A percentile compares a stretch with the other conserved stretches of the same genome.
Conservation (phyloP, 306 rosid genomes). For the Begonia fuchsioides region DNA sequence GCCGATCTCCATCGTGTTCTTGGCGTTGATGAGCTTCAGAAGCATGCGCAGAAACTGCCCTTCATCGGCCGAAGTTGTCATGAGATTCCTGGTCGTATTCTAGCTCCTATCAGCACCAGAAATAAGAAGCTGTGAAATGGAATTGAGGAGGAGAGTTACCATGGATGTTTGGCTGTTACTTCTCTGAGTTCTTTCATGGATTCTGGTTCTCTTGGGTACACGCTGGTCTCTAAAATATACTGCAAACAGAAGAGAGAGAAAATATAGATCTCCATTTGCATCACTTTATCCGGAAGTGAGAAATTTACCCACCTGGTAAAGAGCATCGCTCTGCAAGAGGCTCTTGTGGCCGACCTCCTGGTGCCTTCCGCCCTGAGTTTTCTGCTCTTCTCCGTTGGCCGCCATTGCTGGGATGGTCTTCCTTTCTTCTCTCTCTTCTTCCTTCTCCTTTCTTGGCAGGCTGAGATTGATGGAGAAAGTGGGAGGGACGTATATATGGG, state of each 20-base stretch:
- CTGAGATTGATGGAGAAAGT: too few relatives aligned
- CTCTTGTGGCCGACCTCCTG: slow-evolving; percentile 99
- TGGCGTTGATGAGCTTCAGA: slow-evolving; percentile 71
- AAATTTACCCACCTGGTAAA: slow-evolving; percentile 50
- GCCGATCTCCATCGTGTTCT: too few relatives aligned
- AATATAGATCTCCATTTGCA: too few relatives aligned
- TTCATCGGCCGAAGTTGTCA: slow-evolving; percentile 10
- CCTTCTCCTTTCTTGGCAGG: neutral
- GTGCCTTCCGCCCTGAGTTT: slow-evolving; percentile 55
- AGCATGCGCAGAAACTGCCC: slow-evolving; percentile 13
- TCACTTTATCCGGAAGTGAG: neutral
- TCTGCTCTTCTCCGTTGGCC: slow-evolving; percentile 32
- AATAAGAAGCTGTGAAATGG: neutral
- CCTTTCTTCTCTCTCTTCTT: neutral
- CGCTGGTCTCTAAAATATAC: slow-evolving; percentile 17
- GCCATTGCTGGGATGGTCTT: slow-evolving; percentile 34
- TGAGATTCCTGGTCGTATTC: slow-evolving; percentile 5
- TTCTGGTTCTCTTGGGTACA: slow-evolving; percentile 14
- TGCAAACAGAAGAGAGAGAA: neutral
- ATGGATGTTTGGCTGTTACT: slow-evolving; percentile 16
- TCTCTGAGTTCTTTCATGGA: slow-evolving; percentile 15
- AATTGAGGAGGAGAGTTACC: slow-evolving; percentile 1
- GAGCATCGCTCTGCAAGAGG: slow-evolving; percentile 88
- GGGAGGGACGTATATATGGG: too few relatives aligned
- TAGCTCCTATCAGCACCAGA: neutral